Base-by-base conservation (phyloP, 768 basidiomycete genomes). In the Hygrophoropsis aurantiaca region DNA sequence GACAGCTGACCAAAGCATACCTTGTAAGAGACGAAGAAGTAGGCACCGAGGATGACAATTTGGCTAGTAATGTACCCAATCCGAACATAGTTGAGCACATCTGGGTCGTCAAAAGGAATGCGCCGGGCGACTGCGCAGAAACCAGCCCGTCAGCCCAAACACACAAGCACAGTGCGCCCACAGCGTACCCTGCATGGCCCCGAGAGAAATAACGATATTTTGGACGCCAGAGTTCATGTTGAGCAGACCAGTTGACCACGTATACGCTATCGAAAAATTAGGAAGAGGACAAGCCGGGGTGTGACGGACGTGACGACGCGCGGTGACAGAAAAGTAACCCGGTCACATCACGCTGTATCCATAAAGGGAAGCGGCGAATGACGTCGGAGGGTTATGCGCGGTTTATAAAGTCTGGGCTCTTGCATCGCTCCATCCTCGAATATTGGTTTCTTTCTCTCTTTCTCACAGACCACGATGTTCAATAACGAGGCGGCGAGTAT, bases 31-130 rank as follows among this genome's bases (percentile, higher is more conserved):
- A 85, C 74, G 58, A 79, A 93, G 76, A 87, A 94, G 76, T 94
- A 97, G 16, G 80, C 66, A 30, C 68, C 84, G 37, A 97, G 68
- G 13, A 85, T 78, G 59, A 90, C 44, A 52, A 82, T 60, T 69
- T 97, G 94, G 11, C 82, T 78, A 16, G 75, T 63, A 49, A 90
- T 81, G 63, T 98, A 98, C 21, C 81, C 91, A 37, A 88, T 73
- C 40, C 94, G 87, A 47, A 94, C 88, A 60, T 88, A 90, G 62
- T 74, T 72, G 55, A 97, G 81, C 32, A 88, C 76, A 46, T 84
- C 70, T 6, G 92, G 90, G 70, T 97, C 84, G 35, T 95, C 90
- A 55, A 97, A 92, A 23, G 91, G 86, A 53, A 98, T 84, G 69
- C 83, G 88, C 55, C 90, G 83, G 56, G 94, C 94, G 65, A 97